A percentile compares a stretch with the other conserved stretches of the same genome.
Evolutionary conservation across 2,329 filamentous ascomycete genomes (phyloP).

Genomic region (Pseudogymnoascus sp.): DNA sequence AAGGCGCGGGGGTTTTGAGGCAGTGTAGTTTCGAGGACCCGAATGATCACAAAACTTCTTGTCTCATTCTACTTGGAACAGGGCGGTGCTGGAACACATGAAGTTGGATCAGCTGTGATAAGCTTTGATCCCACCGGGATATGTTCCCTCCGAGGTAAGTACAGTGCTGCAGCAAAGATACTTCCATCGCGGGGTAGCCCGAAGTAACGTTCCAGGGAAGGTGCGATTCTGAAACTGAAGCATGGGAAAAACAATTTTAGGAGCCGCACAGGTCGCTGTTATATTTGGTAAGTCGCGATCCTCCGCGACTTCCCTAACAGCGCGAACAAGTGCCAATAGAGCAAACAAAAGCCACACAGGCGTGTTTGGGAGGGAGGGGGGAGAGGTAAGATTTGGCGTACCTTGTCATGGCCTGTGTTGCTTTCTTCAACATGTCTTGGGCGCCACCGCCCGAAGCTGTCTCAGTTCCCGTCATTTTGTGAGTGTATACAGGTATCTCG

Average conservation of each 20-base stretch:
- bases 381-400: no score
- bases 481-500: conserved; percentile 7
- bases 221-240: conserved; percentile 7
- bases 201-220: conserved; percentile 4
- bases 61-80: not conserved
- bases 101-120: conserved; percentile 5
- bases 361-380: not conserved
- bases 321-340: not conserved
- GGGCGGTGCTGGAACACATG: conserved; percentile 1
- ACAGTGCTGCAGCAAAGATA: conserved; percentile 1
- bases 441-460: conserved; percentile 9
- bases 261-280: not conserved
- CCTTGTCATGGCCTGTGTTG: conserved; percentile 31
- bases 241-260: conserved; percentile 3
- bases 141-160: conserved; percentile 7
- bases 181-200: not conserved
- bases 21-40: not conserved
- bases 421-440: conserved; percentile 28
- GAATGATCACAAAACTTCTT: conserved; percentile 7
- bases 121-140: conserved; percentile 3
- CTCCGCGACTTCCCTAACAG: no score
- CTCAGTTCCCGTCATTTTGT: conserved; percentile 6
- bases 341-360: not conserved
- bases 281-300: not conserved
- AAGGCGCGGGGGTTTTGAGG: not conserved